phyloP scores from a whole-genome alignment of 164 flowering plant species.

The Sedum album region DNA sequence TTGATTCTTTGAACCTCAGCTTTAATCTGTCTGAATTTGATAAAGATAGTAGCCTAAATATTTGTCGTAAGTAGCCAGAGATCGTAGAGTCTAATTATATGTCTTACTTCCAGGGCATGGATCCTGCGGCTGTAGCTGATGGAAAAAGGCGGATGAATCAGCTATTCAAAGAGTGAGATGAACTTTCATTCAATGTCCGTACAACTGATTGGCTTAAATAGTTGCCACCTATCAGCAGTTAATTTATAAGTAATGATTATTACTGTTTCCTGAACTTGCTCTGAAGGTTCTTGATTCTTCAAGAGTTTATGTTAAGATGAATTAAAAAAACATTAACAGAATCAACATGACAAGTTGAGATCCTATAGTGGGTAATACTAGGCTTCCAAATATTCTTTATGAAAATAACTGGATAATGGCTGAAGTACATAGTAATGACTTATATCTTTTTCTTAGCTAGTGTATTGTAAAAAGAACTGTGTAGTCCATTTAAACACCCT shows the following conservation, averaged over 20 bases:
- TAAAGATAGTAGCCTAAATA: too few relatives aligned
- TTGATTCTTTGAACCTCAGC: not conserved
- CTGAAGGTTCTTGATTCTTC: not conserved
- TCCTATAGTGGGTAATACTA: not conserved
- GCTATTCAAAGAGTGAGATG: constrained; percentile 70
- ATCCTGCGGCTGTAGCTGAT: constrained; percentile 43
- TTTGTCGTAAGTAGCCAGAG: not conserved
- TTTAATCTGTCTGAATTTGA: too few relatives aligned
- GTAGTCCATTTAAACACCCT: not conserved
- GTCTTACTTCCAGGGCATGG: constrained; percentile 43
- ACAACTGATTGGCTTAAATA: not conserved
- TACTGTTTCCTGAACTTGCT: not conserved
- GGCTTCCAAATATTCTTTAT: not conserved
- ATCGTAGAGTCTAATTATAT: not conserved
- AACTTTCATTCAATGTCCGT: not conserved
- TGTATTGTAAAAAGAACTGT: too few relatives aligned
- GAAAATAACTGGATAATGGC: too few relatives aligned
- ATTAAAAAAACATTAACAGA: too few relatives aligned
- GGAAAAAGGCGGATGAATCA: constrained; percentile 40
- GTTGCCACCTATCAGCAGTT: not conserved
- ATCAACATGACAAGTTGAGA: not conserved
- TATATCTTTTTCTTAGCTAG: too few relatives aligned
- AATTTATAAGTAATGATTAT: not conserved
- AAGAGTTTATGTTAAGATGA: not conserved
- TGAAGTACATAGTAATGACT: too few relatives aligned